These are phyloP conservation scores for Backusella westeae DNA, from an alignment of 192 early-diverging fungal genomes.

Conservation along the genomic window DNA sequence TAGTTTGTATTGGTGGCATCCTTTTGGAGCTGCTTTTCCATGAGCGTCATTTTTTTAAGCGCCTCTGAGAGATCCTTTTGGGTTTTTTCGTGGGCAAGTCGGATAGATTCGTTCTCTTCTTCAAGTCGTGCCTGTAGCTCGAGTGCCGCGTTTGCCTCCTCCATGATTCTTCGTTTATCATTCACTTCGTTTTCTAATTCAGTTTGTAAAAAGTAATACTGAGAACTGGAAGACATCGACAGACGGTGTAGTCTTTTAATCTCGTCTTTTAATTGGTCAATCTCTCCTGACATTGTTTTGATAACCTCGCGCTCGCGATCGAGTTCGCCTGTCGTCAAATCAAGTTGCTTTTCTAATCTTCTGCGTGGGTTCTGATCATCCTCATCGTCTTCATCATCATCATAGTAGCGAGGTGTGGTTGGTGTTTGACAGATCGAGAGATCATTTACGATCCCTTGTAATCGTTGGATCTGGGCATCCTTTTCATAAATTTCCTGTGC, in stretches of 20 bases:
- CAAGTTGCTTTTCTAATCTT: conserved; percentile 34
- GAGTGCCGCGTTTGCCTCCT: conserved; percentile 18
- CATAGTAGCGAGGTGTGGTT: not conserved
- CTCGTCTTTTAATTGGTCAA: not conserved
- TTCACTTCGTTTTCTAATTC: conserved; percentile 23
- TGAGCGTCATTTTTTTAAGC: conserved; percentile 1
- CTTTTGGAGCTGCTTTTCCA: conserved; percentile 1
- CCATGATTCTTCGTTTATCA: conserved; percentile 26
- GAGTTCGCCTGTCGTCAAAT: conserved; percentile 9
- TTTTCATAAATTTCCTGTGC: conserved; percentile 24
- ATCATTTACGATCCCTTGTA: not conserved
- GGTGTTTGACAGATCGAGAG: not conserved
- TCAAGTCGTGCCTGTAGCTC: conserved; percentile 13
- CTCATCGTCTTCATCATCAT: not conserved
- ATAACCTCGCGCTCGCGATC: conserved; percentile 1
- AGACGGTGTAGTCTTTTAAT: not conserved
- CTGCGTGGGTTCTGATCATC: not conserved
- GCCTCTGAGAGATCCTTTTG: conserved; percentile 8
- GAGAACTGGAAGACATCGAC: not conserved
- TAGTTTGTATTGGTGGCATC: not conserved
- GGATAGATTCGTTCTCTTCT: conserved; percentile 17
- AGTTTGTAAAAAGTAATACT: conserved; percentile 7
- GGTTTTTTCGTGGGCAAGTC: not conserved
- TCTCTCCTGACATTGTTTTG: not conserved
- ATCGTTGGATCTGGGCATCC: conserved; percentile 28